Conservation (phyloP, 306 rosid genomes). For the Vigna unguiculata region DNA sequence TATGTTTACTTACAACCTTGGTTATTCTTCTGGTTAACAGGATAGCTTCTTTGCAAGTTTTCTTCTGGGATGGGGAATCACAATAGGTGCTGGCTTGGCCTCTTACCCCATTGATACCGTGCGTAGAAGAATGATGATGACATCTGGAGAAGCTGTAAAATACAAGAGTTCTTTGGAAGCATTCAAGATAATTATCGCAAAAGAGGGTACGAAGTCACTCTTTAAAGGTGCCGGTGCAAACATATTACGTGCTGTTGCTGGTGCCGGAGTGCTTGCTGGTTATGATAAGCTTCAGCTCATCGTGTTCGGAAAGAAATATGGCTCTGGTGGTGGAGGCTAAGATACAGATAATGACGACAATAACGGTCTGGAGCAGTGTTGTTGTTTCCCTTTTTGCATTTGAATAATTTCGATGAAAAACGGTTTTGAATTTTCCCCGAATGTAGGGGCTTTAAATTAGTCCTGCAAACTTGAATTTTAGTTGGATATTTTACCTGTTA, state of each 20-base stretch:
- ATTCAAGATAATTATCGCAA: constrained; percentile 59
- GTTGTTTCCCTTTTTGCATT: constrained; percentile 34
- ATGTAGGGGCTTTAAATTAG: constrained; percentile 35
- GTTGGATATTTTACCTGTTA: constrained; percentile 30
- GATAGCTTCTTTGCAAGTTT: constrained; percentile 81
- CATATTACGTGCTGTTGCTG: constrained; percentile 83
- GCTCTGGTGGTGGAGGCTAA: constrained; percentile 86
- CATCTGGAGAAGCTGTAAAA: constrained; percentile 88
- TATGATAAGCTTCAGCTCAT: constrained; percentile 76
- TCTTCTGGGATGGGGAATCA: constrained; percentile 80
- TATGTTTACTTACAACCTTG: constrained; percentile 36
- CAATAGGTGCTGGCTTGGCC: constrained; percentile 83
- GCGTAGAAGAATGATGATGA: constrained; percentile 93
- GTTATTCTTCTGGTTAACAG: constrained; percentile 50
- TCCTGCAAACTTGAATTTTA: constrained; percentile 36
- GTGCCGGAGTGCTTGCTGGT: constrained; percentile 83
- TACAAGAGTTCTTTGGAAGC: constrained; percentile 74
- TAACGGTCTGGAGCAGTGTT: constrained; percentile 18
- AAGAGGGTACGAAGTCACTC: constrained; percentile 82
- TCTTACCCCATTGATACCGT: constrained; percentile 80
- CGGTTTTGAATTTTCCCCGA: constrained; percentile 22
- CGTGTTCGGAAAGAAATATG: constrained; percentile 77
- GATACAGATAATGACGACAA: constrained; percentile 38
- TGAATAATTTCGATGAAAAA: constrained; percentile 50
- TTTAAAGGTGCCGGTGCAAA: constrained; percentile 88